phyloP scores from a whole-genome alignment of 768 basidiomycete genomes.

The Trametes sanguinea region DNA sequence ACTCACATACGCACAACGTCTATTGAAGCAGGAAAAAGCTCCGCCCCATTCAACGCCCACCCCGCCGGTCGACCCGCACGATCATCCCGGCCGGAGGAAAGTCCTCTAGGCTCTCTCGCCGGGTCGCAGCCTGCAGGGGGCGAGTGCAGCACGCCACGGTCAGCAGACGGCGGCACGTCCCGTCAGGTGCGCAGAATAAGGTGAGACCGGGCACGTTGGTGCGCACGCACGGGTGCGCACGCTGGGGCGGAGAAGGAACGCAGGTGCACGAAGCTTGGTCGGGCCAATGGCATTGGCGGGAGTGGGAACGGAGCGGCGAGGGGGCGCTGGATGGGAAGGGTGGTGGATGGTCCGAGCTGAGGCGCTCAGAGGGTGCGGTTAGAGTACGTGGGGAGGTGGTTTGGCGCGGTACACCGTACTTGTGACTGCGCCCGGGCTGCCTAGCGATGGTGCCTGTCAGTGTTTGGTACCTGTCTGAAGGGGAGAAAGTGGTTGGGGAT shows the following conservation, averaged over 20 bases:
- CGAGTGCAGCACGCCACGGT: neutral
- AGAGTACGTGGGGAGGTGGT: too few relatives aligned
- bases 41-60: neutral
- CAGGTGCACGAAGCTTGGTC: neutral
- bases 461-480: too few relatives aligned
- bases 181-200: constrained; percentile 17
- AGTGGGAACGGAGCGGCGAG: neutral
- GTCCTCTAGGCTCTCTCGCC: too few relatives aligned
- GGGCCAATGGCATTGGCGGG: constrained; percentile 1
- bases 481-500: too few relatives aligned
- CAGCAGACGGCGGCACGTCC: constrained; percentile 10
- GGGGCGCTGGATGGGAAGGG: neutral
- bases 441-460: too few relatives aligned
- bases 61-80: neutral
- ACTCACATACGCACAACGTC: too few relatives aligned
- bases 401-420: too few relatives aligned
- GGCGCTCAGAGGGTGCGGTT: too few relatives aligned
- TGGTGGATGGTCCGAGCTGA: too few relatives aligned
- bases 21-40: too few relatives aligned
- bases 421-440: too few relatives aligned
- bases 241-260: neutral
- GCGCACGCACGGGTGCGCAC: constrained; percentile 2
- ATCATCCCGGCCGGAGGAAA: neutral
- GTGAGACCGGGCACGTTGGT: constrained; percentile 14
- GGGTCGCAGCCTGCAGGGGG: too few relatives aligned